Percentiles rank a stretch among this genome's conserved stretches.
Evolutionary conservation across 257 asterid species (phyloP).

Genomic region (Plantago elongata): DNA sequence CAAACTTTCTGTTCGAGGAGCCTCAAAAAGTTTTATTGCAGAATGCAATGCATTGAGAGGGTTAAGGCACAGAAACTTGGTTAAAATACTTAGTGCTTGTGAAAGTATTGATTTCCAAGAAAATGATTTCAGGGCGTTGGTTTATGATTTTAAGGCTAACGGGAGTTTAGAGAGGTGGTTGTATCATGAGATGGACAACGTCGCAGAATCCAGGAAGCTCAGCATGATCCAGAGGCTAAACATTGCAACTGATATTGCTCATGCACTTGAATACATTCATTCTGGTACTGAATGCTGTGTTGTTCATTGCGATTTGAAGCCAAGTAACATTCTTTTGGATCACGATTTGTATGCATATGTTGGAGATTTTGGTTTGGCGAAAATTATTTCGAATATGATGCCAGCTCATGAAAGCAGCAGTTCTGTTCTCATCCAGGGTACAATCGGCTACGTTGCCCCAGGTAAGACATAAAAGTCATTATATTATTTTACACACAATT

Average conservation of each 20-base stretch:
- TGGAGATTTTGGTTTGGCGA: conserved; percentile 33
- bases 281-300: conserved; percentile 12
- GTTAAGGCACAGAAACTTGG: too few species aligned
- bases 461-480: not conserved
- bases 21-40: too few species aligned
- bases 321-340: conserved; percentile 27
- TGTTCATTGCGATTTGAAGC: conserved; percentile 32
- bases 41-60: too few species aligned
- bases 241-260: conserved; percentile 26
- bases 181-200: conserved; percentile 7
- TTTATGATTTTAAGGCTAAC: too few species aligned
- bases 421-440: conserved; percentile 15
- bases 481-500: too few species aligned
- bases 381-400: conserved; percentile 11
- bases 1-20: too few species aligned
- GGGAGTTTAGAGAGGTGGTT: too few species aligned
- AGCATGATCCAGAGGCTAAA: conserved; percentile 17
- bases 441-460: conserved; percentile 30
- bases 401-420: conserved; percentile 9
- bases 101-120: too few species aligned
- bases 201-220: conserved; percentile 1
- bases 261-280: conserved; percentile 26
- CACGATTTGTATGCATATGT: conserved; percentile 24
- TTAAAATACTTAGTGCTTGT: too few species aligned
- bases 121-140: too few species aligned